Conservation (phyloP, 106 monocot species). For the Phalaenopsis aphrodite region DNA sequence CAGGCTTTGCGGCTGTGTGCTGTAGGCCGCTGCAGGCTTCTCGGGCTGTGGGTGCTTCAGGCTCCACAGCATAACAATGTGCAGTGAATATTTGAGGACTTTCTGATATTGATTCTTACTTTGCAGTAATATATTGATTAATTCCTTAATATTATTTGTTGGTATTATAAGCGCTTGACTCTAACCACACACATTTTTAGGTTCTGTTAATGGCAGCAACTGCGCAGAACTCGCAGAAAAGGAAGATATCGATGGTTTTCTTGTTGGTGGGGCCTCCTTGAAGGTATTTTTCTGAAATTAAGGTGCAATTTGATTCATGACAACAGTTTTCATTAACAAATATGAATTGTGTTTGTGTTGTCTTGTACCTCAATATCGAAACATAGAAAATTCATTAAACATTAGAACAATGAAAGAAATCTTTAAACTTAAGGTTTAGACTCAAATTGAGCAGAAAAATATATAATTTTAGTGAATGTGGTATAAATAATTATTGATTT, state of each 20-base stretch:
- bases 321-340: neutral
- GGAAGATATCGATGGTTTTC: constrained; percentile 31
- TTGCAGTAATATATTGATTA: neutral
- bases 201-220: constrained; percentile 26
- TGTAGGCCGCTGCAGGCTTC: too few species aligned
- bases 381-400: neutral
- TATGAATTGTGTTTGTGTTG: neutral
- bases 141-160: neutral
- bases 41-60: too few species aligned
- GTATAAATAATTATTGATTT: too few species aligned
- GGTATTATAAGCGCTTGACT: neutral
- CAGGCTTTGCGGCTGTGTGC: too few species aligned
- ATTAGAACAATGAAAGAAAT: too few species aligned
- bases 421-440: too few species aligned
- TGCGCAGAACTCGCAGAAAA: constrained; percentile 19
- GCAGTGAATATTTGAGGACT: too few species aligned
- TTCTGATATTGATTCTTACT: too few species aligned
- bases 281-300: constrained; percentile 10
- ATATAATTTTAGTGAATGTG: too few species aligned
- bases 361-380: neutral
- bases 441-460: too few species aligned
- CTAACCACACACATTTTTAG: constrained; percentile 2
- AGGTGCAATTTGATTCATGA: neutral
- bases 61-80: too few species aligned
- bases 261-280: constrained; percentile 29